Evolutionary conservation across 2,329 filamentous ascomycete species (phyloP).

Genomic region (Colletotrichum liaoningense): DNA sequence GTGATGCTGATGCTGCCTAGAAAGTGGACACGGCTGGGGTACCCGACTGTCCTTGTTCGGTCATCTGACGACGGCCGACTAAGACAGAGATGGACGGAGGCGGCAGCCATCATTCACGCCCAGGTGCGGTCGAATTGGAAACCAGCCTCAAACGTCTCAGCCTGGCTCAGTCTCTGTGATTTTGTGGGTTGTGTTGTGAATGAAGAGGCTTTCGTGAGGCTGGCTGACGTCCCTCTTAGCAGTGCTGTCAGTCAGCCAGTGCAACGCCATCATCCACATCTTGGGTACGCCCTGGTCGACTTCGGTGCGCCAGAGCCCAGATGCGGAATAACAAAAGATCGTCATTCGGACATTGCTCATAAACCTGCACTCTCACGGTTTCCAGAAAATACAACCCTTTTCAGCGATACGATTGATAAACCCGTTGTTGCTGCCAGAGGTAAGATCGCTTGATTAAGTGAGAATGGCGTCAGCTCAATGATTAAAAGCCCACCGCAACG

Average conservation of each 20-base stretch:
- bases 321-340: not conserved
- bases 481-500: not conserved
- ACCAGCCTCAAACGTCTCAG: not conserved
- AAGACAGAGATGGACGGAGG: not conserved
- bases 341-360: not conserved
- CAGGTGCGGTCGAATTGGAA: not conserved
- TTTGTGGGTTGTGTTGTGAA: not conserved
- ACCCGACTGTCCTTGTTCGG: not conserved
- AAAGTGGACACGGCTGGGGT: slow-evolving; percentile 1
- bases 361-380: not conserved
- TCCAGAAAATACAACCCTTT: not conserved
- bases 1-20: slow-evolving; percentile 1
- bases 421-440: not conserved
- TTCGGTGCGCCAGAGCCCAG: not conserved
- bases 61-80: not conserved
- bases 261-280: not conserved
- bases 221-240: not conserved
- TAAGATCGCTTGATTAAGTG: not conserved
- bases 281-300: not conserved
- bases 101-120: not conserved
- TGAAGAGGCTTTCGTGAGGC: slow-evolving; percentile 6
- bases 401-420: not conserved
- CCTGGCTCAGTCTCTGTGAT: not conserved
- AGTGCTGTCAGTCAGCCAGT: not conserved
- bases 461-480: slow-evolving; percentile 8